A percentile compares a stretch with the other conserved stretches of the same genome.
These are phyloP conservation scores for Elymus sibiricus DNA, from an alignment of 176 grass and related monocot genomes.

Conservation along the genomic window DNA sequence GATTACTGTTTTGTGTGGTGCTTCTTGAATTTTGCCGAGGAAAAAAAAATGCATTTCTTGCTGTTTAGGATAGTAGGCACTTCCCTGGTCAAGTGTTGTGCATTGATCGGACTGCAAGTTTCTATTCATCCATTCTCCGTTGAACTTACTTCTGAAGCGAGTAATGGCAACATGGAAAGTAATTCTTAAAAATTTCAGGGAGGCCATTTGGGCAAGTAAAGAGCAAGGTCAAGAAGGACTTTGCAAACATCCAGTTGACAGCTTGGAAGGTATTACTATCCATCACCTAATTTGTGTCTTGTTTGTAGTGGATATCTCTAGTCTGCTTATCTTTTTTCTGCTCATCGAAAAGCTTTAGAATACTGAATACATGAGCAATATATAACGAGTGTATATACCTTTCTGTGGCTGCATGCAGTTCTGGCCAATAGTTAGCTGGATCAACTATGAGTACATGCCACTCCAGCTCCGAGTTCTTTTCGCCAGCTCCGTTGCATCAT, in stretches of 20 bases:
- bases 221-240: constrained; percentile 70
- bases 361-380: neutral
- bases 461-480: constrained; percentile 88
- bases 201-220: constrained; percentile 76
- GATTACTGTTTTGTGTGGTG: neutral
- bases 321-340: neutral
- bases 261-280: constrained; percentile 68
- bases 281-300: neutral
- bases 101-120: neutral
- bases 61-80: constrained; percentile 3
- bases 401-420: constrained; percentile 47
- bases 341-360: neutral
- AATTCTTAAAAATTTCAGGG: constrained; percentile 42
- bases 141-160: neutral
- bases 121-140: neutral
- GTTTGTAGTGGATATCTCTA: neutral
- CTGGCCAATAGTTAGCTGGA: constrained; percentile 82
- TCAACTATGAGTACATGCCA: constrained; percentile 91
- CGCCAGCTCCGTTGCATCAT: constrained; percentile 70
- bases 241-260: constrained; percentile 70
- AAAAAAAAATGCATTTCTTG: neutral
- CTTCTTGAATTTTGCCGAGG: neutral
- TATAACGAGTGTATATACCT: neutral
- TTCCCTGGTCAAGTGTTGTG: neutral
- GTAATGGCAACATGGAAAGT: neutral